Evolutionary conservation across 164 flowering plant species (phyloP).

Genomic region (Kalanchoe fedtschenkoi): DNA sequence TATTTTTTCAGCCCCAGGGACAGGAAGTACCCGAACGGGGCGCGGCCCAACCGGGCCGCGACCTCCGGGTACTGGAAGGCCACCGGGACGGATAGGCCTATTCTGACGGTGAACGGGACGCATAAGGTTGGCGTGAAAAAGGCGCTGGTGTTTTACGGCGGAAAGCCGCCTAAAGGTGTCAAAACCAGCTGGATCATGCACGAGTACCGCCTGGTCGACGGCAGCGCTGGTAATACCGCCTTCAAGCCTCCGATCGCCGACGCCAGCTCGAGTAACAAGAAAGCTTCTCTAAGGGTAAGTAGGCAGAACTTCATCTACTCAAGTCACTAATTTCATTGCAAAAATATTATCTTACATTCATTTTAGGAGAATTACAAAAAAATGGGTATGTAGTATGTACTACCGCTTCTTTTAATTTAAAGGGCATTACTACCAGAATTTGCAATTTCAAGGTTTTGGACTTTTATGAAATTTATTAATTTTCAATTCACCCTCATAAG

Average conservation of each 20-base stretch:
- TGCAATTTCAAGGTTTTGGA: too few relatives aligned
- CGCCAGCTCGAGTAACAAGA: constrained; percentile 13
- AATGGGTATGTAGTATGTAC: too few relatives aligned
- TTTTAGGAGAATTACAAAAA: too few relatives aligned
- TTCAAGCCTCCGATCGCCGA: constrained; percentile 13
- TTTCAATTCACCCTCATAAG: too few relatives aligned
- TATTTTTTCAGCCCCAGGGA: constrained; percentile 50
- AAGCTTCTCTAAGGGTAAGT: constrained; percentile 31
- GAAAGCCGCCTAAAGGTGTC: constrained; percentile 48
- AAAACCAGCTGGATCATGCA: constrained; percentile 58
- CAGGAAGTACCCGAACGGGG: constrained; percentile 54
- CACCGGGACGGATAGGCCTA: constrained; percentile 51
- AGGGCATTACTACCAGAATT: too few relatives aligned
- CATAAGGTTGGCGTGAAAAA: constrained; percentile 56
- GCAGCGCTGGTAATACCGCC: constrained; percentile 1
- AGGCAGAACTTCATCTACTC: neutral
- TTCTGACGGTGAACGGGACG: constrained; percentile 25
- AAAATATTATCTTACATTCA: too few relatives aligned
- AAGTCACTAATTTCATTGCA: too few relatives aligned
- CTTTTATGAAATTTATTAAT: too few relatives aligned
- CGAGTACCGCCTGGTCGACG: constrained; percentile 30
- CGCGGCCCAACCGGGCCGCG: constrained; percentile 48
- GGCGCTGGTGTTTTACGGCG: constrained; percentile 49
- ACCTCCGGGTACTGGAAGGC: constrained; percentile 57
- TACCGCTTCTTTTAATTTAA: too few relatives aligned